Base-by-base conservation (phyloP, 176 grass and related monocot genomes). In the Alloteropsis semialata region DNA sequence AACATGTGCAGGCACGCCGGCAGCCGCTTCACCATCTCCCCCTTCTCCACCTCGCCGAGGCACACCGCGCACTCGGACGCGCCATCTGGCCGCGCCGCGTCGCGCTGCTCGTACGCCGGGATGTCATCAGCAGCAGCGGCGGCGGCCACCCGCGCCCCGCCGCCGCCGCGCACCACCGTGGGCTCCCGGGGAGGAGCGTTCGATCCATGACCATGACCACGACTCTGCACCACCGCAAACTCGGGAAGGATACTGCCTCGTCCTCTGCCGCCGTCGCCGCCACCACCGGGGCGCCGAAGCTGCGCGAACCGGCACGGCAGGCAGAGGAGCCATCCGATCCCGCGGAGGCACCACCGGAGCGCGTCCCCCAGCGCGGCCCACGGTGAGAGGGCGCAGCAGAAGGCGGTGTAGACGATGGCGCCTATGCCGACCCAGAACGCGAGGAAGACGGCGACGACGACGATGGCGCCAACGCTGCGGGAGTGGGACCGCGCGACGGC, bases 41-140 rank as follows among this genome's bases (percentile, higher is more conserved):
- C 6, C 6, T 39, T 6, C 37, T 39, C n/a, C n/a, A n/a, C n/a
- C n/a, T n/a, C n/a, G n/a, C n/a, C n/a, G n/a, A n/a, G n/a, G n/a
- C 41, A 42, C 41, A 42, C 41, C 41, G 41, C 8, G 41, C 34
- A 36, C 34, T 3, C 24, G 32, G 65, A 36, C 34, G 34, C n/a
- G n/a, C n/a, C n/a, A n/a, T n/a, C n/a, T n/a, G n/a, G n/a, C n/a
- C n/a, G n/a, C n/a, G n/a, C n/a, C n/a, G n/a, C n/a, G n/a, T n/a
- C n/a, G n/a, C n/a, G n/a, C 69, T 75, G 78, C 72, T 88, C 43
- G 80, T 84, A 72, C 38, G 65, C 62, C 29, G 80, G 89, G 43
- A 91, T 67, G 34, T 81, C 79, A n/a, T n/a, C n/a, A n/a, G n/a
- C n/a, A n/a, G n/a, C n/a, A n/a, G n/a, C n/a, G n/a, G n/a, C n/a